Conservation (phyloP, 805 yeast genomes). For the Wickerhamiella siamensis region DNA sequence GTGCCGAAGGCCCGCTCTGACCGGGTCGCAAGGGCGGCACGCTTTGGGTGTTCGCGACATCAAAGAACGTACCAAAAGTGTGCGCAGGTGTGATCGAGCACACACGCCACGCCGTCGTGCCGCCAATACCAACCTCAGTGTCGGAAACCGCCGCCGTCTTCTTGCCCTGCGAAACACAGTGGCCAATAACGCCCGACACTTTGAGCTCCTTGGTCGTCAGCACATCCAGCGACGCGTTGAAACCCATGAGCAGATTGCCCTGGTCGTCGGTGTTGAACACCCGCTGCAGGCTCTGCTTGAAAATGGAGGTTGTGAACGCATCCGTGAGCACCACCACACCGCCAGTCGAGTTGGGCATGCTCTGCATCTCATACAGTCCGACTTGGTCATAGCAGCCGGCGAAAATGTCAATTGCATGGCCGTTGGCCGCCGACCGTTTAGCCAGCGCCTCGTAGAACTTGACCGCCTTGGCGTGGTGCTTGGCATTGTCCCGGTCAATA, state of each 20-base stretch:
- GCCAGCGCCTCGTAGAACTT: conserved; percentile 68
- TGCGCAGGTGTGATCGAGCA: conserved; percentile 76
- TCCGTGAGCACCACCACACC: conserved; percentile 81
- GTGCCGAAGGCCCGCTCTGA: conserved; percentile 16
- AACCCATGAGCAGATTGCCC: conserved; percentile 77
- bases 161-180: conserved; percentile 55
- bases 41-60: conserved; percentile 35
- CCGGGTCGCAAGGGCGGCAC: conserved; percentile 18
- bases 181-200: conserved; percentile 87
- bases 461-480: conserved; percentile 73
- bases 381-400: conserved; percentile 96
- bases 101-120: conserved; percentile 77
- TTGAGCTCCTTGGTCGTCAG: conserved; percentile 78
- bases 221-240: conserved; percentile 78
- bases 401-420: conserved; percentile 77
- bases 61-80: conserved; percentile 81
- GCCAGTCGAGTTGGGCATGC: conserved; percentile 72
- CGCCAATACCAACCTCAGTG: conserved; percentile 87
- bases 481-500: conserved; percentile 79
- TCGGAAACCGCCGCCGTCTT: conserved; percentile 66
- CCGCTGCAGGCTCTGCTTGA: conserved; percentile 81
- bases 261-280: conserved; percentile 77
- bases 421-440: conserved; percentile 51
- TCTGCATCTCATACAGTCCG: conserved; percentile 88
- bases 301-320: conserved; percentile 87